Evolutionary conservation across 768 basidiomycete species (phyloP).

Genomic region (Naganishia vishniacii): DNA sequence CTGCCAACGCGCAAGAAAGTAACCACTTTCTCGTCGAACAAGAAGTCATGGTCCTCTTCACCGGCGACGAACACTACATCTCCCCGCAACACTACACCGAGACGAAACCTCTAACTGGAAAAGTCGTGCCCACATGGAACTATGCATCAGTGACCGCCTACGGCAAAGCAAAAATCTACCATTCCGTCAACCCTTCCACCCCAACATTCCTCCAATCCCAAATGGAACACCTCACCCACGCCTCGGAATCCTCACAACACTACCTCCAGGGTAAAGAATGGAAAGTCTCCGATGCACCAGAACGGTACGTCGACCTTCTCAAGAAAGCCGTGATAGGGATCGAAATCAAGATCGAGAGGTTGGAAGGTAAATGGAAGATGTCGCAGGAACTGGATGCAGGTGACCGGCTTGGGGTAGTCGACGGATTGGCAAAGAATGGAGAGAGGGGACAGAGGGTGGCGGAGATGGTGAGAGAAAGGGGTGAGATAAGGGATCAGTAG

Average conservation of each 20-base stretch:
- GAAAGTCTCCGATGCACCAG: conserved; percentile 43
- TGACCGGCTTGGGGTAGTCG: conserved; percentile 45
- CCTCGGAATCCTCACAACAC: neutral
- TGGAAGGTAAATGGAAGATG: conserved; percentile 47
- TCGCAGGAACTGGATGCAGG: conserved; percentile 39
- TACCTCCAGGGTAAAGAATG: conserved; percentile 26
- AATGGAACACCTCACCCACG: conserved; percentile 36
- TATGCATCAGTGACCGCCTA: conserved; percentile 47
- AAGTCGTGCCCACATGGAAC: conserved; percentile 49
- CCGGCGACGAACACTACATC: conserved; percentile 42
- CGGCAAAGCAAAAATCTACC: conserved; percentile 36
- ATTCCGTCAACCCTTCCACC: conserved; percentile 24
- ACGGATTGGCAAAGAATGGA: conserved; percentile 37
- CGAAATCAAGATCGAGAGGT: conserved; percentile 41
- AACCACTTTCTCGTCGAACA: conserved; percentile 25
- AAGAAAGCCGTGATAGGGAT: conserved; percentile 46
- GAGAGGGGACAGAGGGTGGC: conserved; percentile 33
- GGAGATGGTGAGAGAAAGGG: conserved; percentile 9
- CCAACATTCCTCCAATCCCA: conserved; percentile 38
- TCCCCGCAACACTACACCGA: conserved; percentile 44
- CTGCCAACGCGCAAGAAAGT: conserved; percentile 19
- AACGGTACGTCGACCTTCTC: conserved; percentile 38
- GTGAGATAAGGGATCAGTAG: neutral
- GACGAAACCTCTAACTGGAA: conserved; percentile 44
- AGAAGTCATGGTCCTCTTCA: conserved; percentile 46